A percentile compares a stretch with the other conserved stretches of the same genome.
These are phyloP conservation scores for Zizania latifolia DNA, from an alignment of 176 grass and related monocot genomes.

Conservation along the genomic window DNA sequence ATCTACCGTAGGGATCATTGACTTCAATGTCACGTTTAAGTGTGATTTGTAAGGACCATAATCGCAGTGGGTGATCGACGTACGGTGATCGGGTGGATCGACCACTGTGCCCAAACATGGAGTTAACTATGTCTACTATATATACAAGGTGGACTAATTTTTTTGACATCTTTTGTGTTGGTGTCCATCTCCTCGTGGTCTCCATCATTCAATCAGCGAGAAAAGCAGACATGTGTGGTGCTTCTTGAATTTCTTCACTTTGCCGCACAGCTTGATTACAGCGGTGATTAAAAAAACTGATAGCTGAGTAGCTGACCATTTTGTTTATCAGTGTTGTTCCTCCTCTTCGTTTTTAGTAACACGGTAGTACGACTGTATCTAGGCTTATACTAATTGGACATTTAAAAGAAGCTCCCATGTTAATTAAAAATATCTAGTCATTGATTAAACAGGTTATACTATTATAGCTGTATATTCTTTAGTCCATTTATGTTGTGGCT, in stretches of 20 bases:
- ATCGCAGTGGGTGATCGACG: too few species aligned
- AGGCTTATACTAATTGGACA: too few species aligned
- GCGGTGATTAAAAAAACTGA: conserved; percentile 1
- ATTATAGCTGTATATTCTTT: too few species aligned
- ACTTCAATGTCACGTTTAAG: conserved; percentile 24
- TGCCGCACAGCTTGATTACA: conserved; percentile 9
- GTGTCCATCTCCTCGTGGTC: conserved; percentile 19
- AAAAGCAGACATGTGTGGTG: background rate
- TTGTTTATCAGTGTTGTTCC: background rate
- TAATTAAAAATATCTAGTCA: too few species aligned
- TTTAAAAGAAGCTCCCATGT: too few species aligned
- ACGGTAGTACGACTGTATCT: background rate
- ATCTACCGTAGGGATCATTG: background rate
- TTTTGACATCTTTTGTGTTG: background rate
- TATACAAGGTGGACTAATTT: background rate
- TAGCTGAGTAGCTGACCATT: background rate
- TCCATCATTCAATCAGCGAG: background rate
- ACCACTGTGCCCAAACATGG: too few species aligned
- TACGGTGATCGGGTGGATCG: too few species aligned
- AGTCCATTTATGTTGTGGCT: too few species aligned
- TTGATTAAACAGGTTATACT: too few species aligned
- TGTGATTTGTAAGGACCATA: background rate
- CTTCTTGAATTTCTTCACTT: background rate
- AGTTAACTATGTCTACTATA: too few species aligned
- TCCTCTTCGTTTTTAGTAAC: background rate